Conservation (phyloP, 768 basidiomycete species). For the Phlebiopsis gigantea region DNA sequence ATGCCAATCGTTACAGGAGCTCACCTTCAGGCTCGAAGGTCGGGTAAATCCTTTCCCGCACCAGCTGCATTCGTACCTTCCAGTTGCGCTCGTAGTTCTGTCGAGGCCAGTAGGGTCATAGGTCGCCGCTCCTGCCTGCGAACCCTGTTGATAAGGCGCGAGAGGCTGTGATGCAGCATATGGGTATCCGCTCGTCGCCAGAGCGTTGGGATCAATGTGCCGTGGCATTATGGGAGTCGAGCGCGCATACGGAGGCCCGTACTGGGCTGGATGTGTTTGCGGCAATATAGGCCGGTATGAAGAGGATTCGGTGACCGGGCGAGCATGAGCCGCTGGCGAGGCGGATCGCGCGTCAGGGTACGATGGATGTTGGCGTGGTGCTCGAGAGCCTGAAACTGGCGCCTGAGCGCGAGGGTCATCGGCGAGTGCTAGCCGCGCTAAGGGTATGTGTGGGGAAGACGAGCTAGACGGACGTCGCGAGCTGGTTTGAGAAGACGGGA, state of each 20-base stretch:
- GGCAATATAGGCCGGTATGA: slow-evolving; percentile 12
- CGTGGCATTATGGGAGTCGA: slow-evolving; percentile 6
- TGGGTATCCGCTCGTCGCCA: slow-evolving; percentile 23
- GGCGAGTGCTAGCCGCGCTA: slow-evolving; percentile 17
- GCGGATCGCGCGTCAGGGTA: slow-evolving; percentile 9
- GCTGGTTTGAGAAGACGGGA: slow-evolving; percentile 18
- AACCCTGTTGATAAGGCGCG: slow-evolving; percentile 37
- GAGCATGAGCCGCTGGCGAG: slow-evolving; percentile 12
- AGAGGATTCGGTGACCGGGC: slow-evolving; percentile 16
- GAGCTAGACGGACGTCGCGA: slow-evolving; percentile 14
- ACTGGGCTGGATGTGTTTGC: slow-evolving; percentile 10
- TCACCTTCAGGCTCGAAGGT: slow-evolving; percentile 77
- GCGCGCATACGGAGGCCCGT: slow-evolving; percentile 12
- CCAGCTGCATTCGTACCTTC: slow-evolving; percentile 72
- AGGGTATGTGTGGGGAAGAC: slow-evolving; percentile 20
- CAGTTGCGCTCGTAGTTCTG: slow-evolving; percentile 26
- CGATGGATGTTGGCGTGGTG: slow-evolving; percentile 9
- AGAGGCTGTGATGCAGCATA: slow-evolving; percentile 36
- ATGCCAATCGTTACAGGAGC: slow-evolving; percentile 4
- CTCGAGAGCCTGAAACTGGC: slow-evolving; percentile 12
- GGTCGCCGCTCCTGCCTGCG: slow-evolving; percentile 9
- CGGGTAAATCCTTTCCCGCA: slow-evolving; percentile 81
- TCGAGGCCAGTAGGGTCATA: slow-evolving; percentile 17
- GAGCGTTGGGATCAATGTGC: slow-evolving; percentile 13
- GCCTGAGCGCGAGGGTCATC: slow-evolving; percentile 16